phyloP scores from a whole-genome alignment of 2,329 filamentous ascomycete species.

The Colletotrichum magnum region DNA sequence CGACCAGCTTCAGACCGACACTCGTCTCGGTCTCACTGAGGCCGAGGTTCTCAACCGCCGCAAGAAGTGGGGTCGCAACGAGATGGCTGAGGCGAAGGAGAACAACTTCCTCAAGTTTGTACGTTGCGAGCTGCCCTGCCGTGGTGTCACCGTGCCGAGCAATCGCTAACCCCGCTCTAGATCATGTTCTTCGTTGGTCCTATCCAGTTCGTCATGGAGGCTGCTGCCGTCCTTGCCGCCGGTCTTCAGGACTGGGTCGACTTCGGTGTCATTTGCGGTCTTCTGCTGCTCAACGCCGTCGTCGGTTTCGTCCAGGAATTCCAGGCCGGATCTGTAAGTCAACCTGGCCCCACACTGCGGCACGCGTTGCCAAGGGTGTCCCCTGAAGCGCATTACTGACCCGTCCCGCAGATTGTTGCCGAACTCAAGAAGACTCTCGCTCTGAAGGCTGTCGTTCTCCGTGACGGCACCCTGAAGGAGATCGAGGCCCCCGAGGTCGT shows the following conservation, averaged over 20 bases:
- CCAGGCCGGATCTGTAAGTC: slow-evolving; percentile 78
- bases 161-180: slow-evolving; percentile 1
- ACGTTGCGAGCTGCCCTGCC: slow-evolving; percentile 7
- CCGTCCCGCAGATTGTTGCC: slow-evolving; percentile 75
- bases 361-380: slow-evolving; percentile 38
- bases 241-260: slow-evolving; percentile 93
- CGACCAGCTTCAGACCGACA: slow-evolving; percentile 83
- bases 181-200: slow-evolving; percentile 86
- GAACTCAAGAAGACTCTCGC: slow-evolving; percentile 92
- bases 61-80: slow-evolving; percentile 83
- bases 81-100: slow-evolving; percentile 93
- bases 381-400: slow-evolving; percentile 23
- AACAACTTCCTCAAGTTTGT: slow-evolving; percentile 86
- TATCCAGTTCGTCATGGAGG: slow-evolving; percentile 95
- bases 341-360: slow-evolving; percentile 23
- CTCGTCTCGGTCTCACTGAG: slow-evolving; percentile 78
- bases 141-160: neutral
- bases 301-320: slow-evolving; percentile 93
- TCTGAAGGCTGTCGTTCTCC: slow-evolving; percentile 88
- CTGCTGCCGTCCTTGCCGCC: slow-evolving; percentile 84
- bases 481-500: slow-evolving; percentile 88
- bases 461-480: slow-evolving; percentile 83
- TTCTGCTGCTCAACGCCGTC: slow-evolving; percentile 85
- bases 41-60: slow-evolving; percentile 74
- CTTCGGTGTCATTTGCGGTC: slow-evolving; percentile 90